Evolutionary conservation across 768 basidiomycete genomes (phyloP).

Genomic region (Ephemerocybe angulata): DNA sequence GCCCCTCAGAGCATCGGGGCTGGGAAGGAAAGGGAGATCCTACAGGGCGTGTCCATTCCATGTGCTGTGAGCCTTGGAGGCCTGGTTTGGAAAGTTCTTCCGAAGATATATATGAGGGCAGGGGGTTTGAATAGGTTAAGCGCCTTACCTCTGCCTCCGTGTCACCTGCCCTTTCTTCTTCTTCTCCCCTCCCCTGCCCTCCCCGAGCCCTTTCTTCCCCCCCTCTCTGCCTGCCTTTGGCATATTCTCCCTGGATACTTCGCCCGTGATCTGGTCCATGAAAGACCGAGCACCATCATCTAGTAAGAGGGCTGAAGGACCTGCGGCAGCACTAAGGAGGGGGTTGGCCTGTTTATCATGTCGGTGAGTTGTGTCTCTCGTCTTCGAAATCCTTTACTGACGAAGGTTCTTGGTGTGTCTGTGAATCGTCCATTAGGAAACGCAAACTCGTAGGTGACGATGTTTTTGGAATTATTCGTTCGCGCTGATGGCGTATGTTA

Average conservation of each 20-base stretch:
- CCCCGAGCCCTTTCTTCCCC: no score
- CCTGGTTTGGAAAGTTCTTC: neutral
- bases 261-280: no score
- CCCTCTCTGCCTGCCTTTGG: no score
- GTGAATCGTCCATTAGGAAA: slow-evolving; percentile 26
- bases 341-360: slow-evolving; percentile 44
- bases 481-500: slow-evolving; percentile 19
- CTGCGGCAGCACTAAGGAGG: no score
- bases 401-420: slow-evolving; percentile 2
- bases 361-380: slow-evolving; percentile 28
- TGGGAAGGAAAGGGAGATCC: no score
- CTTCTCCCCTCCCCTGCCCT: neutral
- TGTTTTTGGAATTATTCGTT: neutral
- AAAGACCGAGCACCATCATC: neutral
- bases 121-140: no score
- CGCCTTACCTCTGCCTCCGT: no score
- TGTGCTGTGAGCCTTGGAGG: neutral
- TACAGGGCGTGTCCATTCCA: neutral
- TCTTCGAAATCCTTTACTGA: neutral
- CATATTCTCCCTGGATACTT: neutral
- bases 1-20: no score
- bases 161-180: neutral
- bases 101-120: neutral
- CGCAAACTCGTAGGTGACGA: slow-evolving; percentile 39
- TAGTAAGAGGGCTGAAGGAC: neutral